These are phyloP conservation scores for Corchorus olitorius DNA, from an alignment of 345 rosid genomes.

Conservation along the genomic window DNA sequence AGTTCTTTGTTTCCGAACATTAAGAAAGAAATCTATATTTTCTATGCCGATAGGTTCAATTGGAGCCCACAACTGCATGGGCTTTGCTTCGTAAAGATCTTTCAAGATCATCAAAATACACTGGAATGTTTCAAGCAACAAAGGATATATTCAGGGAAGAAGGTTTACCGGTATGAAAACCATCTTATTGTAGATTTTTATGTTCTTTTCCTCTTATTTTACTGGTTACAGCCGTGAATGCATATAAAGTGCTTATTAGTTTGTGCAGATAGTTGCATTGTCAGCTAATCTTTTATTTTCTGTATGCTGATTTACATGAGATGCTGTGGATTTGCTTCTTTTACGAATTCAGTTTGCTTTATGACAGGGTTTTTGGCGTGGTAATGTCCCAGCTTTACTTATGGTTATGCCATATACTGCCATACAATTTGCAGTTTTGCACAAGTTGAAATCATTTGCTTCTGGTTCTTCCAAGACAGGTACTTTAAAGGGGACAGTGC, in stretches of 20 bases:
- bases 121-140: slow-evolving; percentile 87
- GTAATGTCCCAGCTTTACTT: slow-evolving; percentile 96
- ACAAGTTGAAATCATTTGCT: slow-evolving; percentile 75
- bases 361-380: slow-evolving; percentile 97
- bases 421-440: slow-evolving; percentile 86
- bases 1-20: background rate
- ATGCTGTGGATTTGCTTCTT: background rate
- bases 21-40: slow-evolving; percentile 3
- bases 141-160: slow-evolving; percentile 92
- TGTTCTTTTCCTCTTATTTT: background rate
- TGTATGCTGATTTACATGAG: background rate
- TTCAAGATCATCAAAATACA: slow-evolving; percentile 70
- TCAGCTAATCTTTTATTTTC: background rate
- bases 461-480: slow-evolving; percentile 91
- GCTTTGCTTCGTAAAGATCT: slow-evolving; percentile 52
- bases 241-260: slow-evolving; percentile 15
- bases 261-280: background rate
- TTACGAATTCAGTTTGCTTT: slow-evolving; percentile 22
- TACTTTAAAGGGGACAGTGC: slow-evolving; percentile 23
- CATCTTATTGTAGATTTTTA: slow-evolving; percentile 7
- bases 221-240: background rate
- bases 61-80: slow-evolving; percentile 91
- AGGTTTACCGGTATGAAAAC: slow-evolving; percentile 69
- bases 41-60: slow-evolving; percentile 68
- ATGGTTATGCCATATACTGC: slow-evolving; percentile 98